A percentile compares a stretch with the other conserved stretches of the same genome.
Evolutionary conservation across 352 stramenopile genomes (phyloP).

Genomic region (Phytopythium ostracodes): DNA sequence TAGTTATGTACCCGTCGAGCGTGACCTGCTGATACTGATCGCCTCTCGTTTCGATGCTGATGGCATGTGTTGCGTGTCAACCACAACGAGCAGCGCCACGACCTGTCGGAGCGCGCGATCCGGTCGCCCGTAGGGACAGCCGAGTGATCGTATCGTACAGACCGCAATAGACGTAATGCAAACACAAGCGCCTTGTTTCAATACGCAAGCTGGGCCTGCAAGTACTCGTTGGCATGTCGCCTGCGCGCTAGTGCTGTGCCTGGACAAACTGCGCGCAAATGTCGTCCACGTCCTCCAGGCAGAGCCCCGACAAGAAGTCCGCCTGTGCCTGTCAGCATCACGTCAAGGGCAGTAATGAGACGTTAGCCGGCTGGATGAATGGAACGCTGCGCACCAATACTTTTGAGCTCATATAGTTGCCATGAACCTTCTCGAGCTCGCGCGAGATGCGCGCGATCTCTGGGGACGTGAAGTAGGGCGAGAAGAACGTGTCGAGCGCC

Average conservation of each 20-base stretch:
- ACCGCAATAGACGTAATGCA: constrained; percentile 9
- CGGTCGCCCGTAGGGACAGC: background rate
- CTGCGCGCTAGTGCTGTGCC: constrained; percentile 14
- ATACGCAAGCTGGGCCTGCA: background rate
- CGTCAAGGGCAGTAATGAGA: background rate
- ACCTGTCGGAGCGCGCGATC: constrained; percentile 21
- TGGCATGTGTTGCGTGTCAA: background rate
- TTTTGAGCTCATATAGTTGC: background rate
- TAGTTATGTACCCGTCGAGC: background rate
- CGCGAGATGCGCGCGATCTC: constrained; percentile 56
- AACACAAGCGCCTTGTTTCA: background rate
- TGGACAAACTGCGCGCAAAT: constrained; percentile 62
- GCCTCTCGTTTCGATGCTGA: background rate
- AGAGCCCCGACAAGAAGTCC: constrained; percentile 54
- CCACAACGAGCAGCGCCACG: constrained; percentile 21
- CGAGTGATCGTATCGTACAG: constrained; percentile 3
- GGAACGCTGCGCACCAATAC: too few relatives aligned
- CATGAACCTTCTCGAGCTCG: constrained; percentile 55
- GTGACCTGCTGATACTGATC: background rate
- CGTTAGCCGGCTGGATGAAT: background rate
- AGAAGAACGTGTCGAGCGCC: constrained; percentile 61
- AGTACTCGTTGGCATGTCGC: too few relatives aligned
- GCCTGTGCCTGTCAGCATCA: constrained; percentile 28
- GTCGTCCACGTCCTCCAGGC: constrained; percentile 68
- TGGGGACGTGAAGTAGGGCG: constrained; percentile 53